Conservation (phyloP, 2,329 filamentous ascomycete genomes). For the Microdochium nivale region DNA sequence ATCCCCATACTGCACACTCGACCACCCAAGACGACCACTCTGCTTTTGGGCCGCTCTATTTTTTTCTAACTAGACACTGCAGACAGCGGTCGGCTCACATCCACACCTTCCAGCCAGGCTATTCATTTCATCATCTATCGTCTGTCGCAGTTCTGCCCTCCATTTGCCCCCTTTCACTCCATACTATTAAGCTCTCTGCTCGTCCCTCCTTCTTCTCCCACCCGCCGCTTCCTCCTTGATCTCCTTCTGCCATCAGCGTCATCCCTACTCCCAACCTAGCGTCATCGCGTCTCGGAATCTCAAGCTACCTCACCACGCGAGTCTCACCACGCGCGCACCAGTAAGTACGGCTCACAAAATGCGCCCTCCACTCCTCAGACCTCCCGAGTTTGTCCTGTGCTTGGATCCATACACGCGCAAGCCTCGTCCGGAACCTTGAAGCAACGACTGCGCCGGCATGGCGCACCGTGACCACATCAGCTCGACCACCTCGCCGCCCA, state of each 20-base stretch:
- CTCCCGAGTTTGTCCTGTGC: too few species aligned
- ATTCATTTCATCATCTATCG: background rate
- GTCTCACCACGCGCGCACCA: background rate
- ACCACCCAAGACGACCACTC: background rate
- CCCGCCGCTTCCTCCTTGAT: background rate
- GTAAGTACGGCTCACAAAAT: background rate
- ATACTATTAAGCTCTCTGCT: background rate
- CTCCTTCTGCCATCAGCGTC: slow-evolving; percentile 1
- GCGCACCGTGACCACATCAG: too few species aligned
- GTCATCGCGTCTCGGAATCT: background rate
- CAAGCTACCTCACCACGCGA: background rate
- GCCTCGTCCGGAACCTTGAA: too few species aligned
- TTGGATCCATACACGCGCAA: too few species aligned
- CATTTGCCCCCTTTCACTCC: background rate
- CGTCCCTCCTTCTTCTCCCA: background rate
- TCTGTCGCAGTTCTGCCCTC: background rate
- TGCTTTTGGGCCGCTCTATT: background rate
- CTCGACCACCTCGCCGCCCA: too few species aligned
- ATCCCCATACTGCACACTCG: background rate
- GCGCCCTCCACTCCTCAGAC: background rate
- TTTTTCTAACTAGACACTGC: background rate
- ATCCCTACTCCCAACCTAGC: background rate
- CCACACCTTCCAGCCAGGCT: background rate
- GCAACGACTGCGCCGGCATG: too few species aligned
- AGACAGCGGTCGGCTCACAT: background rate